These are phyloP conservation scores for Prunus mira DNA, from an alignment of 306 rosid genomes.

Conservation along the genomic window DNA sequence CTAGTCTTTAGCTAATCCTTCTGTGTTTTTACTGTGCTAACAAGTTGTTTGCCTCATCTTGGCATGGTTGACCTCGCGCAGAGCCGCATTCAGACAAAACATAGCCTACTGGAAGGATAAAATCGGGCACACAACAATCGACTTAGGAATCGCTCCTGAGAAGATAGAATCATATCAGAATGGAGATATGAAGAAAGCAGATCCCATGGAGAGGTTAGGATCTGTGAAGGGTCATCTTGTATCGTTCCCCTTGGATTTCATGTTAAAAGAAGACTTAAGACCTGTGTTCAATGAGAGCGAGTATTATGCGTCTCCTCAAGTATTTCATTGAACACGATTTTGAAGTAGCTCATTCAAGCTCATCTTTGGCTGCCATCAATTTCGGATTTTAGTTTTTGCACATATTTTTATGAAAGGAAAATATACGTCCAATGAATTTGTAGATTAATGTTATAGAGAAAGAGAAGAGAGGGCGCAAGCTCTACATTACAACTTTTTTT, in stretches of 20 bases:
- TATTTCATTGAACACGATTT: constrained; percentile 53
- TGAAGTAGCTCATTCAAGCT: background rate
- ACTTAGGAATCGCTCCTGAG: constrained; percentile 82
- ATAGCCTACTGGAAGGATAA: constrained; percentile 62
- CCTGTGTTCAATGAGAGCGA: constrained; percentile 93
- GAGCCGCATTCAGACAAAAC: constrained; percentile 82
- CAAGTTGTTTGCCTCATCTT: constrained; percentile 1
- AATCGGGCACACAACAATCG: constrained; percentile 79
- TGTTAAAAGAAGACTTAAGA: constrained; percentile 87
- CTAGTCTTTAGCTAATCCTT: background rate
- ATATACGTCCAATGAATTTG: background rate
- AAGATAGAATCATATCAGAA: constrained; percentile 52
- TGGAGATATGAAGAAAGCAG: constrained; percentile 48
- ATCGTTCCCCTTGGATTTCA: constrained; percentile 85
- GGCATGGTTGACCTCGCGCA: constrained; percentile 20
- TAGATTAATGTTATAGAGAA: background rate
- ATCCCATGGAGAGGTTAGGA: constrained; percentile 68
- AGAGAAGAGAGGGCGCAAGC: background rate
- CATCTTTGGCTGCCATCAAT: background rate
- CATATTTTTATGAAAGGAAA: background rate
- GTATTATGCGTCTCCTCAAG: constrained; percentile 83
- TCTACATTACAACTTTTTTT: background rate
- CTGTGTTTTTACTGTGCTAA: constrained; percentile 19
- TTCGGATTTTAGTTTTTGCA: background rate
- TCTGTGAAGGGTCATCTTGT: constrained; percentile 84